Base-by-base conservation (phyloP, 345 rosid species). In the Balakata baccata region DNA sequence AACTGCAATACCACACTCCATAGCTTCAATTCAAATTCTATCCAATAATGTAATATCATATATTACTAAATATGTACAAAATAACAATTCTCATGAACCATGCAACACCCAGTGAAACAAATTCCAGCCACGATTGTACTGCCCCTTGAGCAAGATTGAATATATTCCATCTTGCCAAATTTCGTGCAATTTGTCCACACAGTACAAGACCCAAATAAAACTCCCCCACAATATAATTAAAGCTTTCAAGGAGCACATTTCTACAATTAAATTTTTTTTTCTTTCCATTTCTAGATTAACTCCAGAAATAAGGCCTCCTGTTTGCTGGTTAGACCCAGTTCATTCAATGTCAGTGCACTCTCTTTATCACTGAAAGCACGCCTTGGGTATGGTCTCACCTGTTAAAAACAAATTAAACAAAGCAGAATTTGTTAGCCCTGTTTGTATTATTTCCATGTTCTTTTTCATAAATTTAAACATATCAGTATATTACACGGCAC, bases 321-420 rank as follows among this genome's bases (percentile, higher is more conserved):
- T 82, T 91, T 96, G 88, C 89, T 90, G 9, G 92, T 87, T 73
- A 96, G 84, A 17, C 99, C 99, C 45, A 91, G 95, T 80, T 96
- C 98, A 14, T 74, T 90, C 77, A 96, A 81, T 3, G 95, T 83
- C 68, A 86, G 74, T 46, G 74, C 72, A 62, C 89, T 78, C 82
- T 96, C 98, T 52, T 86, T 97, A 50, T 87, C 89, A 10, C 90
- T 84, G 84, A 93, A 95, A 46, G 97, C 92, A n/a, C 88, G 92
- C 89, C 98, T 86, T 0, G 98, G 97, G 79, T 87, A 96, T 54
- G 99, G 99, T 84, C 98, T 88, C 89, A 96, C 99, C 99, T 96
- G 90, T 84, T 68, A 66, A 56, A 67, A 39, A 58, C 41, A 29
- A 74, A 62, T 29, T 13, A 29, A 4, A 54, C 6, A 29, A 38